Conservation (phyloP, 2,329 filamentous ascomycete species). For the Alternaria metachromatica region DNA sequence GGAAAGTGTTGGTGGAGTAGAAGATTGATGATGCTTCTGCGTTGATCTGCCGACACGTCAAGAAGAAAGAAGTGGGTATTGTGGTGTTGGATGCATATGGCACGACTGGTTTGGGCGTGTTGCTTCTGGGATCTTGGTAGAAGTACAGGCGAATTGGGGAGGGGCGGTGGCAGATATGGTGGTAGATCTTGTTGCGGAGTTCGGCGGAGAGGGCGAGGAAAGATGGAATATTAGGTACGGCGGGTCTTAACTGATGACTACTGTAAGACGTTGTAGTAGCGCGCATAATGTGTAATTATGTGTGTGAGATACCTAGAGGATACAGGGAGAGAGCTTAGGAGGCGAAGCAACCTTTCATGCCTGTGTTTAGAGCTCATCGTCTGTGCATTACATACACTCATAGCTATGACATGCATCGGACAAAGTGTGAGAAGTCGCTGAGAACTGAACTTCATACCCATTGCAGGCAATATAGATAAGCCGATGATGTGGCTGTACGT, state of each 20-base stretch:
- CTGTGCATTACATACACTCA: neutral
- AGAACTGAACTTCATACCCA: neutral
- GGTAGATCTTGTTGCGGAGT: neutral
- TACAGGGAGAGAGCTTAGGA: too few species aligned
- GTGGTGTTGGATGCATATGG: neutral
- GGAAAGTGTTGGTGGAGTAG: neutral
- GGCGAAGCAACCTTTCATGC: too few species aligned
- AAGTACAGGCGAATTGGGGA: neutral
- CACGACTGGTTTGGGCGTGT: neutral
- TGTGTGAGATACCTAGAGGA: neutral
- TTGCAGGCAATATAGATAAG: neutral
- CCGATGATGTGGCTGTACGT: neutral
- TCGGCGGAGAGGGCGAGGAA: neutral
- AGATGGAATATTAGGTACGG: fast-evolving
- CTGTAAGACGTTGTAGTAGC: neutral
- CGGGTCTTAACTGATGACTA: fast-evolving
- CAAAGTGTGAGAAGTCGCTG: neutral
- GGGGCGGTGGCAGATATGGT: neutral
- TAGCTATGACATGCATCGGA: neutral
- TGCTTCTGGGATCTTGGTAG: neutral
- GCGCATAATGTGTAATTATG: neutral
- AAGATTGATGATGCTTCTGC: neutral
- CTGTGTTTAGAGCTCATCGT: neutral
- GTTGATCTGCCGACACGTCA: neutral
- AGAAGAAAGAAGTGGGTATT: neutral